Evolutionary conservation across 176 grass and related monocot genomes (phyloP), one percentile per base, ranked within the genome.

Genomic region (Triticum monococcum): DNA sequence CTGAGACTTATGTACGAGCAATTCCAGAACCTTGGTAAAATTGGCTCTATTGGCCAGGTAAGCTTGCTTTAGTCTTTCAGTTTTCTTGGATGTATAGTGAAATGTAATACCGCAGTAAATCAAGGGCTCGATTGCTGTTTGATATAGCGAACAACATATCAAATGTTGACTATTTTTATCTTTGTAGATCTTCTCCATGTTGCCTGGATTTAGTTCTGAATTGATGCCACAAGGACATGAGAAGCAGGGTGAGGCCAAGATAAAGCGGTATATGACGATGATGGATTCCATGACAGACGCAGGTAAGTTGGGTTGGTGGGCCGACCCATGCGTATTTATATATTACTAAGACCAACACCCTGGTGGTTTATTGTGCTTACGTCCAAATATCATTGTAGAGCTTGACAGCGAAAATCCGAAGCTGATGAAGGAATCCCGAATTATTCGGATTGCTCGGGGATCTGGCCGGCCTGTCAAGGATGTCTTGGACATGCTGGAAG

Each of bases 221-320:
- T 87, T 99, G 68, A 99, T 99, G 97, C 89, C 97, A 37, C 91
- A 96, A 91, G 97, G 97, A 23, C 97, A 99, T 35, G 92, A 99
- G 72, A 99, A 96, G 80, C 92, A 96, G 87, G 93, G 94, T 22
- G 92, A 94, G 80, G 94, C 97, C 18, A 99, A 99, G 89, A 99
- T 96, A 83, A 99, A 99, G 85, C 88, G 90, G 12, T 99, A 94
- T 85, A 96, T 99, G 97, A 99, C 94, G 0, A 99, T 94, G 90
- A 99, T 96, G 97, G 94, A 99, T 94, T 99, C 92, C 52, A 94
- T 99, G 97, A 96, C 94, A 73, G 85, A 94, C 84, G 94, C 90
- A 76, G 97, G 94, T 96, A 79, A 90, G 65, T 30, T 28, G 9
- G 35, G 14, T 38, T 75, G 33, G 48, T 12, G 14, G 43, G 33